phyloP scores from a whole-genome alignment of 2,329 filamentous ascomycete genomes.

The Annulohypoxylon truncatum region DNA sequence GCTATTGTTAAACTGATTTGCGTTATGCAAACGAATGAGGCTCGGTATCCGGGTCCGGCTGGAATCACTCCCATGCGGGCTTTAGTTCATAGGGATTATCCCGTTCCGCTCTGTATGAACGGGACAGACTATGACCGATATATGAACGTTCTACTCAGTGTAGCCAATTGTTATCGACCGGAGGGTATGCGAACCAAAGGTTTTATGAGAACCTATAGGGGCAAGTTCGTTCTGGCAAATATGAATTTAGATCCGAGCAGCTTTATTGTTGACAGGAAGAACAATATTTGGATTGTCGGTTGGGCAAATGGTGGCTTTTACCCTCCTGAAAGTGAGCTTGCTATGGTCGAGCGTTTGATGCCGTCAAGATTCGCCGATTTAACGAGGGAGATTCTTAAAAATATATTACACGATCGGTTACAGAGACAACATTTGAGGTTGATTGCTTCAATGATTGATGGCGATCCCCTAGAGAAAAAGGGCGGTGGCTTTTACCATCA shows the following conservation, averaged over 20 bases:
- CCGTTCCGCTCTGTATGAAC: not conserved
- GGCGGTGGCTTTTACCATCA: not conserved
- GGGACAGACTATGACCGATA: not conserved
- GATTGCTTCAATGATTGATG: conserved; percentile 6
- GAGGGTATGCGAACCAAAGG: not conserved
- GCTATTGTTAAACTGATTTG: not conserved
- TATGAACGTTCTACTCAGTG: not conserved
- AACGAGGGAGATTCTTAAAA: not conserved
- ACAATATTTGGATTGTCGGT: conserved; percentile 18
- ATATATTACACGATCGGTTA: not conserved
- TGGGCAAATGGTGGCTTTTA: conserved; percentile 15
- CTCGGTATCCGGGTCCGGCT: not conserved
- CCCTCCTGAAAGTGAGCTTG: conserved; percentile 16
- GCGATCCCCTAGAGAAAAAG: not conserved
- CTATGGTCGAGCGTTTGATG: not conserved
- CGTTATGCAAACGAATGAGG: conserved; percentile 1
- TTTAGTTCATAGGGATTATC: not conserved
- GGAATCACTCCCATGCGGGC: not conserved
- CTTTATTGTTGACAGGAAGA: conserved; percentile 2
- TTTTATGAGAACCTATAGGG: not conserved
- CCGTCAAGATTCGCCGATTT: not conserved
- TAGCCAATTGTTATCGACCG: not conserved
- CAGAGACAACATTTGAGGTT: not conserved
- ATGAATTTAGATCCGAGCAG: conserved; percentile 24
- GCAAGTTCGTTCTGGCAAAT: conserved; percentile 13